Evolutionary conservation across 306 rosid species (phyloP), one percentile per base, ranked within the genome.

Genomic region (Cucurbita ficifolia): DNA sequence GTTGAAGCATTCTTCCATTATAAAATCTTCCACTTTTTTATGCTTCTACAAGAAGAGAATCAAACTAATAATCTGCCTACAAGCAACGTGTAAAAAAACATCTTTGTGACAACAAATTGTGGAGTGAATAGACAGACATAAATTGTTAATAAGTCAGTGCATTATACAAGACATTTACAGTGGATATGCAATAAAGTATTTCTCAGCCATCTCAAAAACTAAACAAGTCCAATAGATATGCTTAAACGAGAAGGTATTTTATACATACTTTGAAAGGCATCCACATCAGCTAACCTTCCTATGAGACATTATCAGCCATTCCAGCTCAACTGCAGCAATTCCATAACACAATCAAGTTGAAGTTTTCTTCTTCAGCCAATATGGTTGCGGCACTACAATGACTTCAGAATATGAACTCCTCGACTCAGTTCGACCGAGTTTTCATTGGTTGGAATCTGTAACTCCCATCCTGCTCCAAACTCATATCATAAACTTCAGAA

Each of bases 401-500:
- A 57, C 36, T 29, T 29, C 33, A 29, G 33, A 29, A 29, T 29
- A 29, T 29, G 33, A 29, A 11, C 56, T 50, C 12, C 42, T n/a
- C 5, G n/a, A 75, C 61, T 75, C 56, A 75, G 21, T 55, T 46
- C 46, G 42, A 39, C 58, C 75, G 78, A 61, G 85, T 84, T 64
- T 77, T 82, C 62, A 76, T 64, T 22, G 54, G 60, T 48, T 18
- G 76, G 72, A 89, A 77, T 11, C 85, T 84, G 73, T 83, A 87
- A 48, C 84, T 87, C 64, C 96, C 98, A 72, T 91, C 95, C 53
- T 81, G 81, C 78, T 81, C 84, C 84, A 89, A 84, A 78, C 77
- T 84, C 97, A 94, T 89, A 74, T 90, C 91, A 69, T 81, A 87
- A 45, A 87, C 88, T 62, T 86, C 87, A 35, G 94, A 82, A 45